A percentile compares a stretch with the other conserved stretches of the same genome.
Evolutionary conservation across 176 grass and related monocot genomes (phyloP).

Genomic region (Juncus effusus): DNA sequence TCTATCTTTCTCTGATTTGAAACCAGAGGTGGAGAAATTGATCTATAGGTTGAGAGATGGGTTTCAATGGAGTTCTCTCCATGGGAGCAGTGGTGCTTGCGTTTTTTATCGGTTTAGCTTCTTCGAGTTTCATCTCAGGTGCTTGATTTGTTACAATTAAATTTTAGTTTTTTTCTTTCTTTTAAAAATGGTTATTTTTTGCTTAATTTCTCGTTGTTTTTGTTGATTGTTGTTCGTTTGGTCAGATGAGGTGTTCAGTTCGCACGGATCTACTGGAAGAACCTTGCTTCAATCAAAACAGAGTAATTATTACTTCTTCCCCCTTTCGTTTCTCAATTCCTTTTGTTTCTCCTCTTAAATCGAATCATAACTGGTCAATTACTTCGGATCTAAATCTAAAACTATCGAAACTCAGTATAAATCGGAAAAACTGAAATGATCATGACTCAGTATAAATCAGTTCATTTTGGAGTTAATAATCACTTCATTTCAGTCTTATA

Average conservation of each 20-base stretch:
- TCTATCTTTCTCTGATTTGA: conserved; percentile 18
- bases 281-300: conserved; percentile 59
- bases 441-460: too few species aligned
- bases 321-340: background rate
- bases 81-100: conserved; percentile 34
- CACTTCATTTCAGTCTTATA: too few species aligned
- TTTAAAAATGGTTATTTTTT: background rate
- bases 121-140: conserved; percentile 58
- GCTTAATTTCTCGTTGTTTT: background rate
- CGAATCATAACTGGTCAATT: background rate
- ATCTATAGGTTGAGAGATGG: conserved; percentile 28
- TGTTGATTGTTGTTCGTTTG: conserved; percentile 12
- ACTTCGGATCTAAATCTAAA: too few species aligned
- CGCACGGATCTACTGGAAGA: conserved; percentile 41
- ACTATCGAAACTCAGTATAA: too few species aligned
- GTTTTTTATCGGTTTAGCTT: conserved; percentile 27
- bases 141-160: conserved; percentile 11
- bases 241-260: conserved; percentile 49
- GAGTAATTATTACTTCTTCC: conserved; percentile 24
- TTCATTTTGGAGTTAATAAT: too few species aligned
- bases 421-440: too few species aligned
- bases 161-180: background rate
- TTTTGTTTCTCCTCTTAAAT: background rate
- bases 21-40: conserved; percentile 7
- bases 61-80: conserved; percentile 24